phyloP scores from a whole-genome alignment of 2,329 filamentous ascomycete genomes.

The Talaromyces sp. region DNA sequence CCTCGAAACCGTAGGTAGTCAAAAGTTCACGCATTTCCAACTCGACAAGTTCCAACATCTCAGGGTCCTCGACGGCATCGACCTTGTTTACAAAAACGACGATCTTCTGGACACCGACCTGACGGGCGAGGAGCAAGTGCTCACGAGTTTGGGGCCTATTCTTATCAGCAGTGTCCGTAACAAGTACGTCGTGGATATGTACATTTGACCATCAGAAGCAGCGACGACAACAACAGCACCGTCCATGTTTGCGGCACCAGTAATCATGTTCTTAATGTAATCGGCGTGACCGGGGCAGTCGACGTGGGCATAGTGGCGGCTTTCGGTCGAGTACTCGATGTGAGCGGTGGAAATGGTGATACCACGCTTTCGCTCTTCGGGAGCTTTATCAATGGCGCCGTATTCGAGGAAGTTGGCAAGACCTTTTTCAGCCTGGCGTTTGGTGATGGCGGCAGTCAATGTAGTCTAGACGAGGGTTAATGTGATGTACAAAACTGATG shows the following conservation, averaged over 20 bases:
- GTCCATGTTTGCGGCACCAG: slow-evolving; percentile 98
- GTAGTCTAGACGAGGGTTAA: slow-evolving; percentile 66
- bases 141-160: slow-evolving; percentile 87
- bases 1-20: slow-evolving; percentile 89
- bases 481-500: not conserved
- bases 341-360: slow-evolving; percentile 98
- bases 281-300: slow-evolving; percentile 99
- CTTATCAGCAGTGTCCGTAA: slow-evolving; percentile 22
- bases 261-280: slow-evolving; percentile 99
- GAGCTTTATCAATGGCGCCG: slow-evolving; percentile 96
- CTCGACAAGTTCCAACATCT: slow-evolving; percentile 99
- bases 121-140: slow-evolving; percentile 93
- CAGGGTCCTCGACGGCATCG: slow-evolving; percentile 92
- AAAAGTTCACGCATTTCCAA: slow-evolving; percentile 99
- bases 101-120: slow-evolving; percentile 96
- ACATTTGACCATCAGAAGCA: slow-evolving; percentile 97
- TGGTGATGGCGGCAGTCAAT: slow-evolving; percentile 96
- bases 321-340: slow-evolving; percentile 95
- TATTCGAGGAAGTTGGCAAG: slow-evolving; percentile 94
- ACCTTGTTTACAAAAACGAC: slow-evolving; percentile 99
- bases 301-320: slow-evolving; percentile 97
- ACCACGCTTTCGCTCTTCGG: slow-evolving; percentile 99
- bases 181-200: slow-evolving; percentile 19
- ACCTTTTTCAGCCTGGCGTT: slow-evolving; percentile 93
- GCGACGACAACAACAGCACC: slow-evolving; percentile 98